Base-by-base conservation (phyloP, 305 asterid genomes). In the Vinca major region DNA sequence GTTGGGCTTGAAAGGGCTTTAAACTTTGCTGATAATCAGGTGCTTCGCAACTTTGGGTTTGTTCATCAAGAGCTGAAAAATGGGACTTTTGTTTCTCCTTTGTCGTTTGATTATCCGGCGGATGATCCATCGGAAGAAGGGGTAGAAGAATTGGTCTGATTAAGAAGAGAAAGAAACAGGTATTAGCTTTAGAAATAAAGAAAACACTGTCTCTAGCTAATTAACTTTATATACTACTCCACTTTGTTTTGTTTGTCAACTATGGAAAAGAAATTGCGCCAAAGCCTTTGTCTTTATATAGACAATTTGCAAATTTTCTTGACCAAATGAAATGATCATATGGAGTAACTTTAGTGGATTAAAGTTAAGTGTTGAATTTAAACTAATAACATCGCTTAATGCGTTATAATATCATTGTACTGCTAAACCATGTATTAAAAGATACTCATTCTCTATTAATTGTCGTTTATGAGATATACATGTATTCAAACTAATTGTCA, bases 21-120 rank as follows among this genome's bases (percentile, higher is more conserved):
- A n/a, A 89, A 87, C 60, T 89, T 87, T 33, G 95, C 92, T 3
- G 95, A 89, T 78, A 83, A 87, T 83, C 96, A 89, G 65, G 95
- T 89, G 75, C 52, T 89, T 2, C 75, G 87, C 37, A 82, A 67
- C 69, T 89, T 74, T 19, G 96, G 96, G 2, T 89, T 84, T 62
- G 68, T 70, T 72, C 95, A 80, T 64, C 80, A 78, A 56, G 81
- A 83, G 65, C 2, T 86, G 36, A 51, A 68, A 52, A 81, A 85
- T 55, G 70, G 73, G 0, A 81, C 92, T 44, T 56, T 50, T 1
- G 80, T 86, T 5, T 49, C 33, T 2, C 86, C 92, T 17, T 54
- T 79, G 75, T 82, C 86, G 44, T 82, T 80, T 7, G 86, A 79
- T 75, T 79, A 73, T 71, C 84, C 77, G 0, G 71, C 74, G 33